Evolutionary conservation across 768 basidiomycete species (phyloP).

Genomic region (Auricularia heimuer): DNA sequence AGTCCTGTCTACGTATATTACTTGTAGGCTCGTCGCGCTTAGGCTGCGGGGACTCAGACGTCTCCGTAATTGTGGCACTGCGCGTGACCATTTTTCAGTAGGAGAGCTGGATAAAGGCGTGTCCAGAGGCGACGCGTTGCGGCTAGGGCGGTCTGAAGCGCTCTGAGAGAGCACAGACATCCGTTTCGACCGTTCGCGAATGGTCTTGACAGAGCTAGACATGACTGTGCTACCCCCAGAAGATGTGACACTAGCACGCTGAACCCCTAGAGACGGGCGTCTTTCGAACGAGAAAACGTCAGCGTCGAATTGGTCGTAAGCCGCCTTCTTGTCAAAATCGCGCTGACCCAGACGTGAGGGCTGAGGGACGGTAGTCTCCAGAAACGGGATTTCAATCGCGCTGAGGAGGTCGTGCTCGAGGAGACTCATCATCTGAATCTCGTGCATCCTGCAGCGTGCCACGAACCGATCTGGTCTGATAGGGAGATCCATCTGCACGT

Average conservation of each 20-base stretch:
- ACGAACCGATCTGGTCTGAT: slow-evolving; percentile 77
- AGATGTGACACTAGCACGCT: neutral
- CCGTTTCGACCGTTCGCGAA: neutral
- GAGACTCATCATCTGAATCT: slow-evolving; percentile 89
- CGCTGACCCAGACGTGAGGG: slow-evolving; percentile 10
- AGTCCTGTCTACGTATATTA: neutral
- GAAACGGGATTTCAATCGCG: slow-evolving; percentile 77
- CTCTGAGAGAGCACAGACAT: neutral
- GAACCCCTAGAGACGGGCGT: neutral
- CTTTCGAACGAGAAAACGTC: slow-evolving; percentile 50
- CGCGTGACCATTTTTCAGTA: neutral
- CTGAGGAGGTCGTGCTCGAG: slow-evolving; percentile 75
- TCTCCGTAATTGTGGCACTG: neutral
- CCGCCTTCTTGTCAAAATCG: slow-evolving; percentile 29
- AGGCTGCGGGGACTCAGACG: neutral
- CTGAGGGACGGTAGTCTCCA: slow-evolving; percentile 29
- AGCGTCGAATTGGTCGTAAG: slow-evolving; percentile 66
- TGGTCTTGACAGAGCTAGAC: neutral
- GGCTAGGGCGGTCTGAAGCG: neutral
- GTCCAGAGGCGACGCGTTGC: slow-evolving; percentile 1
- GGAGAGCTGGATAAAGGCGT: slow-evolving; percentile 1
- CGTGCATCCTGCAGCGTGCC: slow-evolving; percentile 92
- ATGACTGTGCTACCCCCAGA: neutral
- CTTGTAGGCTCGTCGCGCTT: neutral
- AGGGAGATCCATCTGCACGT: slow-evolving; percentile 76